These are phyloP conservation scores for Quercus robur DNA, from an alignment of 306 rosid genomes.

Conservation along the genomic window DNA sequence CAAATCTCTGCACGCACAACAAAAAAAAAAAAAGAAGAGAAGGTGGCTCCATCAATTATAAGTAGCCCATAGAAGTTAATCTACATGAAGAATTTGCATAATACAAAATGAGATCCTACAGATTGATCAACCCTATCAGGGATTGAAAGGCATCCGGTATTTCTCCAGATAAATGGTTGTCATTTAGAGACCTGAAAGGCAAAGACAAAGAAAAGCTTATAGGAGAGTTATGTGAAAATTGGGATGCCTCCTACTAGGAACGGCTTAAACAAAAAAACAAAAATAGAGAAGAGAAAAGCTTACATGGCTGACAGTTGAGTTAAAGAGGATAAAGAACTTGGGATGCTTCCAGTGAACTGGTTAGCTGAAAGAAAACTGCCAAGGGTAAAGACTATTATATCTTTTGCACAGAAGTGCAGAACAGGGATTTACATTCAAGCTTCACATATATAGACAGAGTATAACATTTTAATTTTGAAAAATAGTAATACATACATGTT, in stretches of 20 bases:
- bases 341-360: slow-evolving; percentile 77
- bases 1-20: slow-evolving; percentile 64
- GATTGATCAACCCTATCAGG: slow-evolving; percentile 58
- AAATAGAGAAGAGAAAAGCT: slow-evolving; percentile 17
- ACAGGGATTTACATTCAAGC: background rate
- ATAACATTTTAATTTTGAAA: background rate
- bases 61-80: slow-evolving; percentile 3
- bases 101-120: slow-evolving; percentile 52
- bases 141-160: slow-evolving; percentile 70
- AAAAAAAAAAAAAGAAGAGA: background rate
- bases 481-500: slow-evolving; percentile 54
- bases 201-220: slow-evolving; percentile 21
- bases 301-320: slow-evolving; percentile 62
- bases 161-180: slow-evolving; percentile 70
- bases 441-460: slow-evolving; percentile 7
- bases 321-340: slow-evolving; percentile 62
- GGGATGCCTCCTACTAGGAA: slow-evolving; percentile 4
- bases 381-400: slow-evolving; percentile 37
- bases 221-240: slow-evolving; percentile 8
- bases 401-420: slow-evolving; percentile 27
- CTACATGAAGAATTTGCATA: background rate
- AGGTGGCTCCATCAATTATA: slow-evolving; percentile 14
- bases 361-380: slow-evolving; percentile 92
- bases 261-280: background rate
- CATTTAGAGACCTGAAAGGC: slow-evolving; percentile 77